These are phyloP conservation scores for Salix viminalis DNA, from an alignment of 345 rosid genomes.

Conservation along the genomic window DNA sequence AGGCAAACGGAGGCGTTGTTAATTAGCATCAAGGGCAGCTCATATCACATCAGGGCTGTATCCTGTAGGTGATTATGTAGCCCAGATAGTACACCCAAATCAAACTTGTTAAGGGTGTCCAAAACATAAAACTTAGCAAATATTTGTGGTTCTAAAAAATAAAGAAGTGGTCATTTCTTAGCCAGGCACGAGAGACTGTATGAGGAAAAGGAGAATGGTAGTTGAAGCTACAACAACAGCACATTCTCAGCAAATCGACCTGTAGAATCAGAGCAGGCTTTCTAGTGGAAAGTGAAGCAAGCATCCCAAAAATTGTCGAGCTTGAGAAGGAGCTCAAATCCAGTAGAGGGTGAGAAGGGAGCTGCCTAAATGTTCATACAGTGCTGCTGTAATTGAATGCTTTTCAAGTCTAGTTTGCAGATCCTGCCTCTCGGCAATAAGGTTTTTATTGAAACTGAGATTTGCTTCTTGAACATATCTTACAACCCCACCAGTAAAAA, in stretches of 20 bases:
- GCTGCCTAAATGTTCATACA: not conserved
- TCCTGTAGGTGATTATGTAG: not conserved
- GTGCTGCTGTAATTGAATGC: not conserved
- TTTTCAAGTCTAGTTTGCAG: not conserved
- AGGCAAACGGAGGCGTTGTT: not conserved
- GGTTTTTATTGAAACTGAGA: not conserved
- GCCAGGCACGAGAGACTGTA: not conserved
- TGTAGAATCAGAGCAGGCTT: not conserved
- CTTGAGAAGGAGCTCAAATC: not conserved
- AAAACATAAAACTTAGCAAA: not conserved
- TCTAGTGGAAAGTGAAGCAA: not conserved
- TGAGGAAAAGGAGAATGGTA: not conserved
- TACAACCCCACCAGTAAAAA: not conserved
- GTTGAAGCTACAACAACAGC: not conserved
- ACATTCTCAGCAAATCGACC: not conserved
- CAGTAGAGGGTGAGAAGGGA: not conserved
- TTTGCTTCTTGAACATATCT: not conserved
- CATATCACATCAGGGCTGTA: not conserved
- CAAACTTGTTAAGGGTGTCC: not conserved
- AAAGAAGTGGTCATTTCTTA: not conserved
- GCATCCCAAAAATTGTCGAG: too few relatives aligned
- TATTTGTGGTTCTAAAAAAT: not conserved
- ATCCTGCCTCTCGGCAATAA: not conserved
- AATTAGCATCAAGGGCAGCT: not conserved
- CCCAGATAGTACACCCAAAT: not conserved